Percentiles rank a stretch among this genome's conserved stretches.
Evolutionary conservation across 768 basidiomycete genomes (phyloP).

Genomic region (Myochromella boudieri): DNA sequence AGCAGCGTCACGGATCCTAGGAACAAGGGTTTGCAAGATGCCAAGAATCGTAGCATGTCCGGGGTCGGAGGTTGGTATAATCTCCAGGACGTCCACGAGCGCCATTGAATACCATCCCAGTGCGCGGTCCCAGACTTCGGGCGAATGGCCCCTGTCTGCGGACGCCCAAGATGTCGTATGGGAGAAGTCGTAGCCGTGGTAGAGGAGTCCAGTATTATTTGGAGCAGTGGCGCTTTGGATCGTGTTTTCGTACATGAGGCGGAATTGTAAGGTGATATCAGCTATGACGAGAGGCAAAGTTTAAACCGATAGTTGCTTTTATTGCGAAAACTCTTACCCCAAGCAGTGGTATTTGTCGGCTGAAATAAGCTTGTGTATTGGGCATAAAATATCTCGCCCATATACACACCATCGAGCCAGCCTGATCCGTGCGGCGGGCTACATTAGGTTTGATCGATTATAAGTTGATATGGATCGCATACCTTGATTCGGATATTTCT

Average conservation of each 20-base stretch:
- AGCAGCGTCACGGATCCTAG: conserved; percentile 36
- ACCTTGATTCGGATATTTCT: conserved; percentile 44
- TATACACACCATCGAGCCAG: conserved; percentile 47
- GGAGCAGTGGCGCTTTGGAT: conserved; percentile 35
- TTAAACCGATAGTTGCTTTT: conserved; percentile 3
- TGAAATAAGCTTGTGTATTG: conserved; percentile 38
- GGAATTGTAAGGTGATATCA: conserved; percentile 41
- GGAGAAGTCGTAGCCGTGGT: conserved; percentile 51
- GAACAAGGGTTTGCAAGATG: conserved; percentile 33
- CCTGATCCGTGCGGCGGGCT: conserved; percentile 24
- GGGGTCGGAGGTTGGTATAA: conserved; percentile 30
- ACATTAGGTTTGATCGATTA: not conserved
- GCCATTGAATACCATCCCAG: conserved; percentile 51
- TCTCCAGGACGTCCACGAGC: conserved; percentile 43
- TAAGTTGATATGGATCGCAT: not conserved
- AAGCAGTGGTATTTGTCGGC: conserved; percentile 34
- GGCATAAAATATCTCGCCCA: conserved; percentile 46
- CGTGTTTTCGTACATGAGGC: conserved; percentile 44
- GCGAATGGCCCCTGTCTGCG: conserved; percentile 43
- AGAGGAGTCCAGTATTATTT: conserved; percentile 42
- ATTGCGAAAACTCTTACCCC: conserved; percentile 25
- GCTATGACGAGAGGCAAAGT: conserved; percentile 17
- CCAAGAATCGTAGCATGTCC: conserved; percentile 29
- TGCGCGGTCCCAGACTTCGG: conserved; percentile 50
- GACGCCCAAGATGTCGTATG: conserved; percentile 44